Evolutionary conservation across 2,329 filamentous ascomycete genomes (phyloP).

Genomic region (Colletotrichum somersetense): DNA sequence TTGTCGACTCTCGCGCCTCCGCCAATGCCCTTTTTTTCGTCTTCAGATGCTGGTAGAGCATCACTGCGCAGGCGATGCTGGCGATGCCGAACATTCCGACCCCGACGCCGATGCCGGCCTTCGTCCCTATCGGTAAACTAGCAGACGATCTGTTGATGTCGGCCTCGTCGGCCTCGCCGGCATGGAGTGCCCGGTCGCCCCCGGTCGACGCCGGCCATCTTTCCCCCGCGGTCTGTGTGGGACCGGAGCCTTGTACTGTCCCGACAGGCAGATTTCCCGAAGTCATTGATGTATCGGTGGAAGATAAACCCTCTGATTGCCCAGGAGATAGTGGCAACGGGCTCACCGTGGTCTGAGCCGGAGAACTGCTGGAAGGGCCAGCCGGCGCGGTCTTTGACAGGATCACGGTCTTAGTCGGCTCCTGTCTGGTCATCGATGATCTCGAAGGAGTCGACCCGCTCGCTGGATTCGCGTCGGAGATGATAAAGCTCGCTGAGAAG

Average conservation of each 20-base stretch:
- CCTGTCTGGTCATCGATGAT: not conserved
- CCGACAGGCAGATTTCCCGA: no score
- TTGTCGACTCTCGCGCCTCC: not conserved
- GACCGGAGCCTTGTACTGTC: not conserved
- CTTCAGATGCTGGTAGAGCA: constrained; percentile 12
- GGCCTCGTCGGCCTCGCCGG: not conserved
- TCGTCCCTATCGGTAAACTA: constrained; percentile 1
- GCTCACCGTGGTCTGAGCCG: not conserved
- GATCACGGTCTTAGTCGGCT: not conserved
- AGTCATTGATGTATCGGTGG: not conserved
- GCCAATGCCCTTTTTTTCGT: not conserved
- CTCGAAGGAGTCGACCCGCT: not conserved
- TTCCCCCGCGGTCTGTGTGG: not conserved
- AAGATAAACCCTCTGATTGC: not conserved
- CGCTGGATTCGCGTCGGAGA: constrained; percentile 39
- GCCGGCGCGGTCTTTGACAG: not conserved
- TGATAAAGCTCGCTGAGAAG: constrained; percentile 42
- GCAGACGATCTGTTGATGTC: not conserved
- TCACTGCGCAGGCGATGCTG: constrained; percentile 7
- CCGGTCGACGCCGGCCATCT: not conserved
- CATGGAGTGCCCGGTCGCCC: no score
- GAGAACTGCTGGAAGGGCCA: not conserved
- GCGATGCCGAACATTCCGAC: constrained; percentile 5
- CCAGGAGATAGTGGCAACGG: not conserved
- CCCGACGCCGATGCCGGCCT: constrained; percentile 23